Base-by-base conservation (phyloP, 179 eudicot species). In the Beta lomatogona region DNA sequence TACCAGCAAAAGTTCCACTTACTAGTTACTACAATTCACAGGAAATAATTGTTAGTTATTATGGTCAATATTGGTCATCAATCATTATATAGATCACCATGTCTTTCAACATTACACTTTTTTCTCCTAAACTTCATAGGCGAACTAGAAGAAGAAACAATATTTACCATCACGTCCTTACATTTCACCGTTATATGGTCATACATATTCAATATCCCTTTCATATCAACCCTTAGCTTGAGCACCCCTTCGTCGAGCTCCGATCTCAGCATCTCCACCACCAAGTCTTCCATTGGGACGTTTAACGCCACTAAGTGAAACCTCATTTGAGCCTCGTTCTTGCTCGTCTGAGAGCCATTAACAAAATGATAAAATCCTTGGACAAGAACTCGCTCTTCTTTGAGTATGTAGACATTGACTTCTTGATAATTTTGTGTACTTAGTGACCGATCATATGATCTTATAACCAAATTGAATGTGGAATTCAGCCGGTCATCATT, bases 31-130 rank as follows among this genome's bases (percentile, higher is more conserved):
- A n/a, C n/a, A n/a, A n/a, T 0, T 18, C 18, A 18, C n/a, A 22
- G 66, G n/a, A 61, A 61, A n/a, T 19, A 61, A n/a, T 61, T 61
- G 21, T 22, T 66, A 66, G 7, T 31, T 13, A 13, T 36, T 66
- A 65, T 28, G 5, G 3, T 2, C 41, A 36, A 36, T 36, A 36
- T 1, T 48, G 9, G 9, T 48, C 52, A 48, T 46, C 6, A 46
- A 66, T 66, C 46, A 28, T 25, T 10, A 28, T 22, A 66, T 36
- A 66, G 19, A 36, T 36, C 46, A 66, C 71, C 71, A 66, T 66
- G 71, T 36, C 46, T 66, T 14, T 31, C n/a, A 66, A 66, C 45
- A 31, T 36, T 10, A 66, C 71, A 66, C 71, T 66, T 66, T 66
- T 9, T 66, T 66, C 71, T 36, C n/a, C 18, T 36, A 66, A 66